Evolutionary conservation across 495 filamentous ascomycete genomes (phyloP).

Genomic region (Bombardia bombarda): DNA sequence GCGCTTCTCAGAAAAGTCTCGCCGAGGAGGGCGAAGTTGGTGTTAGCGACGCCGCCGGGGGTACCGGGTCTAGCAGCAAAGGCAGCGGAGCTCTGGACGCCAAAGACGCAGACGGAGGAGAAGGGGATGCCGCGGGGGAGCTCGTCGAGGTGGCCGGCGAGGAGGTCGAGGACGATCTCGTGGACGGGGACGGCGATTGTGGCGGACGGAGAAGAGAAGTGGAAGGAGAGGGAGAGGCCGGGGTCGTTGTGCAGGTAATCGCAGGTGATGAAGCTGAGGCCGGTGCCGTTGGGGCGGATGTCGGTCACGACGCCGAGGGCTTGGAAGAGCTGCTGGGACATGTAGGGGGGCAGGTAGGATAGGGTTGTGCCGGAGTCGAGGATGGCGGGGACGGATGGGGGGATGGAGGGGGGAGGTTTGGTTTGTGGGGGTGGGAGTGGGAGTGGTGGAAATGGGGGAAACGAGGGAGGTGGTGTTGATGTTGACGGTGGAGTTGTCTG

Average conservation of each 20-base stretch:
- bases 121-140: conserved; percentile 20
- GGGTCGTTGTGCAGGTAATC: conserved; percentile 47
- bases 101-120: conserved; percentile 32
- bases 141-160: conserved; percentile 19
- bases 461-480: conserved; percentile 32
- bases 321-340: conserved; percentile 50
- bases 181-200: conserved; percentile 60
- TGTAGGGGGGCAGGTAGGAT: conserved; percentile 65
- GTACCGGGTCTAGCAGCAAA: no score
- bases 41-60: conserved; percentile 1
- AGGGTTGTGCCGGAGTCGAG: conserved; percentile 83
- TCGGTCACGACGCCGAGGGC: conserved; percentile 47
- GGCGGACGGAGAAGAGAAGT: conserved; percentile 41
- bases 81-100: conserved; percentile 27
- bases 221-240: conserved; percentile 51
- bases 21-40: conserved; percentile 46
- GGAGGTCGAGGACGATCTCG: conserved; percentile 64
- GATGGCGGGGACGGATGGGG: conserved; percentile 41
- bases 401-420: no score
- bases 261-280: conserved; percentile 42
- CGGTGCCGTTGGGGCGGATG: conserved; percentile 23
- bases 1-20: conserved; percentile 90
- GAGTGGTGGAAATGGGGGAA: conserved; percentile 43
- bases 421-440: conserved; percentile 89
- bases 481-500: conserved; percentile 25